Conservation (phyloP, 305 asterid genomes). For the Petunia hybrid region DNA sequence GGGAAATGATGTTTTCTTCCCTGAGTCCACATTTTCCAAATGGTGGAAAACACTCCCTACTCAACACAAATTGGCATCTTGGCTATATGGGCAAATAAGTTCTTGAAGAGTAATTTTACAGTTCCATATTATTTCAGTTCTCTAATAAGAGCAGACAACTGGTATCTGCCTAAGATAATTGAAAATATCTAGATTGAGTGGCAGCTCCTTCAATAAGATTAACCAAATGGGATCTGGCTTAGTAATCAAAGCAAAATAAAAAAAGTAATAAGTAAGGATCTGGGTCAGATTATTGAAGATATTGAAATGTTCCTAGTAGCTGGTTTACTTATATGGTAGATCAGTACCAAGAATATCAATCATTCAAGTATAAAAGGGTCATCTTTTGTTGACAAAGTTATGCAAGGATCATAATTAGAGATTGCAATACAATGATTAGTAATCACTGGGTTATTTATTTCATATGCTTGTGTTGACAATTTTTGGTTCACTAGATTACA, state of each 20-base stretch:
- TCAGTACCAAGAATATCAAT: not conserved
- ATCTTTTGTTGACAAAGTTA: no score
- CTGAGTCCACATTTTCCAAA: slow-evolving; percentile 69
- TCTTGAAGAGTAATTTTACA: not conserved
- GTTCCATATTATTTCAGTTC: not conserved
- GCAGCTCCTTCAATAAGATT: not conserved
- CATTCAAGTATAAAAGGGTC: not conserved
- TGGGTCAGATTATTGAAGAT: not conserved
- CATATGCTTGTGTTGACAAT: no score
- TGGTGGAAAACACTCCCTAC: slow-evolving; percentile 87
- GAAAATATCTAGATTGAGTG: not conserved
- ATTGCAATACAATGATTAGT: no score
- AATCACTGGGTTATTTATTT: no score
- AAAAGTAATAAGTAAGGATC: no score
- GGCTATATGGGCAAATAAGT: slow-evolving; percentile 43
- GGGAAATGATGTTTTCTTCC: slow-evolving; percentile 67
- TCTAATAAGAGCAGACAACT: not conserved
- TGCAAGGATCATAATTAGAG: no score
- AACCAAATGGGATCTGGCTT: not conserved
- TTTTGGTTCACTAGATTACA: no score
- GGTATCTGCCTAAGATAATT: not conserved
- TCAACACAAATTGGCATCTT: slow-evolving; percentile 56
- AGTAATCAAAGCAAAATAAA: no score
- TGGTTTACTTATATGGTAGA: slow-evolving; percentile 10
- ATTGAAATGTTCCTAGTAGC: not conserved